phyloP scores from a whole-genome alignment of 306 rosid genomes.

The Vachellia pachyceras region DNA sequence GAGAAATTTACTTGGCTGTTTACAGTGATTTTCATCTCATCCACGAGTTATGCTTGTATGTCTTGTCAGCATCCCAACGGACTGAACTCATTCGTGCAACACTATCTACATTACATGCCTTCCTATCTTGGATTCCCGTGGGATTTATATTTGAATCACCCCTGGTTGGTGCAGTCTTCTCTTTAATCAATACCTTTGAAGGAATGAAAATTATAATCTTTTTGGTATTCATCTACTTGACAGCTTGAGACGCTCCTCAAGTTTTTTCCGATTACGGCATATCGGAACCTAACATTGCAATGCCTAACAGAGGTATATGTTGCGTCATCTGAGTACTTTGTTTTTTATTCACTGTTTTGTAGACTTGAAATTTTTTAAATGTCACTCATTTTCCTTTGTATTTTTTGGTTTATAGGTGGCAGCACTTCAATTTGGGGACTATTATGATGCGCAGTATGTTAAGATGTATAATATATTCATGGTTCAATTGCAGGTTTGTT shows the following conservation, averaged over 20 bases:
- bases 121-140: slow-evolving; percentile 98
- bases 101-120: slow-evolving; percentile 91
- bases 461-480: slow-evolving; percentile 90
- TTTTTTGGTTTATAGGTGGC: slow-evolving; percentile 76
- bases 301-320: slow-evolving; percentile 86
- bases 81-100: slow-evolving; percentile 94
- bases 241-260: slow-evolving; percentile 96
- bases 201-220: slow-evolving; percentile 17
- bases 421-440: slow-evolving; percentile 78
- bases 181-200: slow-evolving; percentile 21
- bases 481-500: slow-evolving; percentile 88
- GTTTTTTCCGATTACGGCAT: slow-evolving; percentile 81
- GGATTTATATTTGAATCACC: slow-evolving; percentile 98
- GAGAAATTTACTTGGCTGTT: slow-evolving; percentile 46
- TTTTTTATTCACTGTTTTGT: background rate
- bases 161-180: slow-evolving; percentile 60
- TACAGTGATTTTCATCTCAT: slow-evolving; percentile 98
- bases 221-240: slow-evolving; percentile 30
- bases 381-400: slow-evolving; percentile 30
- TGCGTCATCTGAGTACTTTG: slow-evolving; percentile 10
- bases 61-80: slow-evolving; percentile 91
- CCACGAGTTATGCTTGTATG: slow-evolving; percentile 96
- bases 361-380: background rate
- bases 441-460: slow-evolving; percentile 76
- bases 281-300: slow-evolving; percentile 93